Conservation (phyloP, 2,329 filamentous ascomycete genomes). For the Drechslera avenae region DNA sequence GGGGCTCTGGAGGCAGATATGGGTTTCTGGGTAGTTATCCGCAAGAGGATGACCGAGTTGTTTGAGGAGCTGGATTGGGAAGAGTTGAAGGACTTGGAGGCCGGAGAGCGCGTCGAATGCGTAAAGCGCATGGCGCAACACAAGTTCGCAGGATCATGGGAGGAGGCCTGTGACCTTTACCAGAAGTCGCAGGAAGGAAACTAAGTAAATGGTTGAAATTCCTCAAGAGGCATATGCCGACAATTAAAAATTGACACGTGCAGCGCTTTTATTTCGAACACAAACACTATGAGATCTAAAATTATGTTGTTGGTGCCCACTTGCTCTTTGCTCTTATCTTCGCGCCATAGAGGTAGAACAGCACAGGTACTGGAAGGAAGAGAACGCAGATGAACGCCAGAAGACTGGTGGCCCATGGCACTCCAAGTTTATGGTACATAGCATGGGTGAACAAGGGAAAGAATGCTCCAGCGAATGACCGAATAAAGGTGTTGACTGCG, state of each 20-base stretch:
- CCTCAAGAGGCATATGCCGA: background rate
- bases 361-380: slow-evolving; percentile 42
- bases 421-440: slow-evolving; percentile 52
- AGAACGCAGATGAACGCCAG: slow-evolving; percentile 42
- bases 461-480: slow-evolving; percentile 56
- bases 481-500: slow-evolving; percentile 57
- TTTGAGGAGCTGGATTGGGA: slow-evolving; percentile 12
- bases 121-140: slow-evolving; percentile 2
- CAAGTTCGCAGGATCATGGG: slow-evolving; percentile 2
- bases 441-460: slow-evolving; percentile 57
- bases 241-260: background rate
- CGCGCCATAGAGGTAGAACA: slow-evolving; percentile 45
- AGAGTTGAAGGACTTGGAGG: background rate
- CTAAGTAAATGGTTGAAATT: background rate
- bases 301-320: slow-evolving; percentile 31
- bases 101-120: background rate
- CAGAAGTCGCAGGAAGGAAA: background rate
- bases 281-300: background rate
- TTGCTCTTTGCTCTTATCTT: slow-evolving; percentile 41
- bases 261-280: background rate
- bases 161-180: background rate
- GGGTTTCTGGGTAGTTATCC: background rate
- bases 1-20: background rate
- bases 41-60: background rate
- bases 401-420: slow-evolving; percentile 43